Percentiles rank a stretch among this genome's conserved stretches.
Evolutionary conservation across 768 basidiomycete species (phyloP).

Genomic region (Sistotremastrum niveocremeum): DNA sequence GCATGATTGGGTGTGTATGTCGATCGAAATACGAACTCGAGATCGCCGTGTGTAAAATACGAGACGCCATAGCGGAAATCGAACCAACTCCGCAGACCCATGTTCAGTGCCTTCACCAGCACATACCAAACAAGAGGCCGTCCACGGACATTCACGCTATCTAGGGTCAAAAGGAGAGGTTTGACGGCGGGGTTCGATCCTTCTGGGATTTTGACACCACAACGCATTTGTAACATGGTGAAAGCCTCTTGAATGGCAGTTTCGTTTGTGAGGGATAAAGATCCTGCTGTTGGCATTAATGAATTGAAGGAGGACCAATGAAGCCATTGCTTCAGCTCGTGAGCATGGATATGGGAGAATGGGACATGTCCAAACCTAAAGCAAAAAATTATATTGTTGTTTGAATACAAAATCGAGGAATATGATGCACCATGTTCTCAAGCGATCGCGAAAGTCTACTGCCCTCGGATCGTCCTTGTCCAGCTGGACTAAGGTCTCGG

Average conservation of each 20-base stretch:
- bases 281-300: conserved; percentile 37
- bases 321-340: conserved; percentile 61
- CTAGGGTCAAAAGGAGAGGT: conserved; percentile 63
- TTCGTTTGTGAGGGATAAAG: conserved; percentile 32
- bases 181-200: conserved; percentile 38
- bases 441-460: conserved; percentile 53
- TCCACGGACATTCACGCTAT: conserved; percentile 53
- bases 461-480: conserved; percentile 54
- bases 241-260: conserved; percentile 46
- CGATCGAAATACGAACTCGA: conserved; percentile 43
- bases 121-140: conserved; percentile 60
- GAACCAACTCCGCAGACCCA: conserved; percentile 31
- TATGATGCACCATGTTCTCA: conserved; percentile 38
- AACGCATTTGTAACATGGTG: conserved; percentile 52
- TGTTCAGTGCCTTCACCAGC: conserved; percentile 35
- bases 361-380: conserved; percentile 62
- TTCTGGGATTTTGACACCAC: conserved; percentile 50
- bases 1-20: neutral
- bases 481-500: conserved; percentile 44
- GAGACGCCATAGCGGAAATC: conserved; percentile 27
- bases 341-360: conserved; percentile 55
- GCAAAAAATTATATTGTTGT: conserved; percentile 2
- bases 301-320: conserved; percentile 75
- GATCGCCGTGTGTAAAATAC: conserved; percentile 37
- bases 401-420: neutral